phyloP scores from a whole-genome alignment of 805 yeast species.

The Groenewaldozyma tartarivorans region DNA sequence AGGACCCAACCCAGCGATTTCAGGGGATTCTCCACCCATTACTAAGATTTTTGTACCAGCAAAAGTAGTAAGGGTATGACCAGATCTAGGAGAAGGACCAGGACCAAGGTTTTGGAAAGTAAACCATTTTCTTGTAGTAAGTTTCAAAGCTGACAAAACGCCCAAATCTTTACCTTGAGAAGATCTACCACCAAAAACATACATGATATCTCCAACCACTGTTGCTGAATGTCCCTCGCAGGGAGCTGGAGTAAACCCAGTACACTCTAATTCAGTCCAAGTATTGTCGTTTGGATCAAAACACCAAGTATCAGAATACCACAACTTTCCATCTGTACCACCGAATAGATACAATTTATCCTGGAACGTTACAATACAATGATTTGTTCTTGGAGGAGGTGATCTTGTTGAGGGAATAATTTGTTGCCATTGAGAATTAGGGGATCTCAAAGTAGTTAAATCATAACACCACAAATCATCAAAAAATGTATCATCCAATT shows the following conservation, averaged over 20 bases:
- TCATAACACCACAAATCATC: slow-evolving; percentile 83
- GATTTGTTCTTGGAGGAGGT: slow-evolving; percentile 86
- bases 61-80: slow-evolving; percentile 76
- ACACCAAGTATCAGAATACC: slow-evolving; percentile 69
- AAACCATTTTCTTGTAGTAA: slow-evolving; percentile 65
- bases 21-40: slow-evolving; percentile 85
- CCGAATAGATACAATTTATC: slow-evolving; percentile 82
- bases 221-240: slow-evolving; percentile 88
- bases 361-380: slow-evolving; percentile 74
- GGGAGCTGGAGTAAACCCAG: slow-evolving; percentile 75
- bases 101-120: slow-evolving; percentile 44
- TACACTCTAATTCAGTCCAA: slow-evolving; percentile 64
- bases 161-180: slow-evolving; percentile 58
- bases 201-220: slow-evolving; percentile 66
- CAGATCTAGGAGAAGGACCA: slow-evolving; percentile 78
- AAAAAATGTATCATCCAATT: slow-evolving; percentile 71
- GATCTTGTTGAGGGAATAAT: slow-evolving; percentile 37
- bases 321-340: slow-evolving; percentile 69
- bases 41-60: slow-evolving; percentile 60
- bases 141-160: slow-evolving; percentile 64
- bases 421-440: slow-evolving; percentile 76
- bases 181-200: slow-evolving; percentile 84
- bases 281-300: slow-evolving; percentile 59
- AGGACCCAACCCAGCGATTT: slow-evolving; percentile 36
- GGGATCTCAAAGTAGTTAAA: slow-evolving; percentile 72